Evolutionary conservation across 192 early-diverging fungal species (phyloP).

Genomic region (Umbelopsis vinacea): DNA sequence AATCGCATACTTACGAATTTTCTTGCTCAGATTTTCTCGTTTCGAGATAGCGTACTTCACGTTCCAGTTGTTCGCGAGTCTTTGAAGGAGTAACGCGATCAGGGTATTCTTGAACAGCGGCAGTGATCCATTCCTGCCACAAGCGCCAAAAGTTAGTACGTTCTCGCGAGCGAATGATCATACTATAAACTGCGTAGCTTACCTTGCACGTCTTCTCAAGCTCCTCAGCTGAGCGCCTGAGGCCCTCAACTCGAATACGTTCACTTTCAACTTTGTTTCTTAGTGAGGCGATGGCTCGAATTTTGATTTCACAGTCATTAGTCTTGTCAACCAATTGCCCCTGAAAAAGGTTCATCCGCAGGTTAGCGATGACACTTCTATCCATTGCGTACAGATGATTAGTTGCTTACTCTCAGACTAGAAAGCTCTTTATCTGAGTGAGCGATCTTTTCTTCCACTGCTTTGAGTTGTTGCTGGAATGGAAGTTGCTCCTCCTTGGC

Average conservation of each 20-base stretch:
- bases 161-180: background rate
- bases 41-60: slow-evolving; percentile 57
- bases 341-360: background rate
- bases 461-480: background rate
- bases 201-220: background rate
- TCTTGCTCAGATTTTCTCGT: slow-evolving; percentile 60
- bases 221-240: background rate
- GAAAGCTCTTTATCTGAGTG: background rate
- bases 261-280: background rate
- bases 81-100: slow-evolving; percentile 65
- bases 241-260: slow-evolving; percentile 14
- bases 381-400: too few species aligned
- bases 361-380: too few species aligned
- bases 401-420: background rate
- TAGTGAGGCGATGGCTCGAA: background rate
- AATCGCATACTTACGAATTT: slow-evolving; percentile 27
- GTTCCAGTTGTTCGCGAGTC: slow-evolving; percentile 56
- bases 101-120: slow-evolving; percentile 59
- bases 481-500: background rate
- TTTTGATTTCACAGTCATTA: slow-evolving; percentile 7
- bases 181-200: background rate
- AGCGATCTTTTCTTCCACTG: background rate
- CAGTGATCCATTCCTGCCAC: slow-evolving; percentile 45
- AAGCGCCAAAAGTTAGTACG: background rate
- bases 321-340: background rate